phyloP scores from a whole-genome alignment of 192 early-diverging fungal genomes.

The Coemansia sp. region DNA sequence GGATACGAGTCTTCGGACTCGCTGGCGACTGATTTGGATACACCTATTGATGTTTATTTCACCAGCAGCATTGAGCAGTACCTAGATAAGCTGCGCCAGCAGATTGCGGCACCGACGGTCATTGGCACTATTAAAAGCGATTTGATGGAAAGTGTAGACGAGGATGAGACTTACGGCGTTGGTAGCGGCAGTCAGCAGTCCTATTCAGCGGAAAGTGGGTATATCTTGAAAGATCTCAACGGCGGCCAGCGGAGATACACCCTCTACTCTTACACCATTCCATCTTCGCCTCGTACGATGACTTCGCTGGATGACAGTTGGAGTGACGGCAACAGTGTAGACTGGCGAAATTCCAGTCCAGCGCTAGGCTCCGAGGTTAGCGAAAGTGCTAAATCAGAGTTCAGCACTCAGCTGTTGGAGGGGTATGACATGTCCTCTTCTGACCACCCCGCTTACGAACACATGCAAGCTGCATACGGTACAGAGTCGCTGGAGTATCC shows the following conservation, averaged over 20 bases:
- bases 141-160: not conserved
- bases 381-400: not conserved
- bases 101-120: conserved; percentile 8
- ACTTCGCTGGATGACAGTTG: not conserved
- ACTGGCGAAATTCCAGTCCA: not conserved
- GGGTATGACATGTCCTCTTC: not conserved
- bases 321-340: not conserved
- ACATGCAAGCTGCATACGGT: not conserved
- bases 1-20: conserved; percentile 41
- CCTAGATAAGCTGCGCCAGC: conserved; percentile 42
- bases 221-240: not conserved
- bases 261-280: conserved; percentile 5
- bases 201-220: not conserved
- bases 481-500: not conserved
- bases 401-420: not conserved
- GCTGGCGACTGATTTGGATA: conserved; percentile 17
- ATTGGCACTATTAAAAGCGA: not conserved
- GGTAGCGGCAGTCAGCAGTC: not conserved
- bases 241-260: not conserved
- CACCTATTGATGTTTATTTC: conserved; percentile 30
- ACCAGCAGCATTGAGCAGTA: conserved; percentile 46
- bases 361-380: not conserved
- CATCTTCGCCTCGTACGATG: conserved; percentile 41
- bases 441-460: not conserved
- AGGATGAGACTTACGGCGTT: not conserved